Evolutionary conservation across 2,329 filamentous ascomycete genomes (phyloP).

Genomic region (Hypoxylon sp.): DNA sequence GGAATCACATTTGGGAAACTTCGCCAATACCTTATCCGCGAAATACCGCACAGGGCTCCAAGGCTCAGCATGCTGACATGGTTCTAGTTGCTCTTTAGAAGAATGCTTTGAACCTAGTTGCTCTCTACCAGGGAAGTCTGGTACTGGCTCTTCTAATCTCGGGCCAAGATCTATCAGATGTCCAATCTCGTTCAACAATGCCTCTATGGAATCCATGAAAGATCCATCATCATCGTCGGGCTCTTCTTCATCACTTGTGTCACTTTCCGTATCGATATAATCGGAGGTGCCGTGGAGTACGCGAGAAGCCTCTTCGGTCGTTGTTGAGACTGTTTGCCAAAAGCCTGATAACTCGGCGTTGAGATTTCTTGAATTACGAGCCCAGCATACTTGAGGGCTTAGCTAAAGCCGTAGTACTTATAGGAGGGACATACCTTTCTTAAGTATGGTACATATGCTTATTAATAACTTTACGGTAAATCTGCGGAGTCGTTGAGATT

Average conservation of each 20-base stretch:
- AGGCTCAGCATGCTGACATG: background rate
- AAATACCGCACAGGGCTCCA: conserved; percentile 10
- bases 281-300: background rate
- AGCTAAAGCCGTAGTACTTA: background rate
- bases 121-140: background rate
- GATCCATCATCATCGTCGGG: background rate
- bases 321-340: background rate
- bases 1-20: conserved; percentile 16
- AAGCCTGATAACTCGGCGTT: background rate
- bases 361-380: background rate
- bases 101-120: background rate
- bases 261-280: conserved; percentile 2
- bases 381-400: background rate
- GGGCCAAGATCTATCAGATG: conserved; percentile 19
- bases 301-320: background rate
- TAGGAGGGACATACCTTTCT: background rate
- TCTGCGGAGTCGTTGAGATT: conserved; percentile 5
- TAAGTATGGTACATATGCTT: conserved; percentile 1
- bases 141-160: conserved; percentile 19
- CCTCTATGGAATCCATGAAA: background rate
- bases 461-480: conserved; percentile 6
- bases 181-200: conserved; percentile 16
- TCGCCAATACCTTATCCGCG: conserved; percentile 7
- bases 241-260: background rate
- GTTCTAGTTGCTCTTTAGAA: background rate